Evolutionary conservation across 31 red algal species (phyloP).

Genomic region (Pterothamnion heteromorphum): DNA sequence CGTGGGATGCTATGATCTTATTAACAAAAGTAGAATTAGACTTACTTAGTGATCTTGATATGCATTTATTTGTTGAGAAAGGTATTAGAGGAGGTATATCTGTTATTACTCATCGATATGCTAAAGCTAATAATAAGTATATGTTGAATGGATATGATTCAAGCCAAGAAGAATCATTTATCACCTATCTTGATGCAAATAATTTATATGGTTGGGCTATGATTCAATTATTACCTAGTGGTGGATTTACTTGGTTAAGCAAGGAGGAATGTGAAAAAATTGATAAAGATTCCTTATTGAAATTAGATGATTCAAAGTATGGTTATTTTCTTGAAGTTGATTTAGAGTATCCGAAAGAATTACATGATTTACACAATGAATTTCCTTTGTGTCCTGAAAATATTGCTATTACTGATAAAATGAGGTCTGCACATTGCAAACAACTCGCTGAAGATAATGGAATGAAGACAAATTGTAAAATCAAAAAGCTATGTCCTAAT

Average conservation of each 20-base stretch:
- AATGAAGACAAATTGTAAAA: background rate
- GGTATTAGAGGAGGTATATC: slow-evolving; percentile 2
- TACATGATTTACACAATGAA: background rate
- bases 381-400: background rate
- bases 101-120: background rate
- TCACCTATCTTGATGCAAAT: background rate
- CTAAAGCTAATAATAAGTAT: background rate
- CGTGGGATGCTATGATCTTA: background rate
- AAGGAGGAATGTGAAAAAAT: background rate
- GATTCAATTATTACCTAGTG: background rate
- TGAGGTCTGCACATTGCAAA: background rate
- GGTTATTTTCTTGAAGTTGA: background rate
- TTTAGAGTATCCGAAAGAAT: background rate
- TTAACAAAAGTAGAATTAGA: background rate
- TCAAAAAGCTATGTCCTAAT: background rate
- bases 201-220: background rate
- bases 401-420: background rate
- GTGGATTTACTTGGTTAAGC: background rate
- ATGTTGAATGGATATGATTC: background rate
- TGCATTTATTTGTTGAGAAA: background rate
- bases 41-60: background rate
- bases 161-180: background rate
- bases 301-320: background rate
- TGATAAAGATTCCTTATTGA: background rate
- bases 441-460: background rate